Evolutionary conservation across 2,329 filamentous ascomycete genomes (phyloP), one percentile per base, ranked within the genome.

Genomic region (Talaromyces sp.): DNA sequence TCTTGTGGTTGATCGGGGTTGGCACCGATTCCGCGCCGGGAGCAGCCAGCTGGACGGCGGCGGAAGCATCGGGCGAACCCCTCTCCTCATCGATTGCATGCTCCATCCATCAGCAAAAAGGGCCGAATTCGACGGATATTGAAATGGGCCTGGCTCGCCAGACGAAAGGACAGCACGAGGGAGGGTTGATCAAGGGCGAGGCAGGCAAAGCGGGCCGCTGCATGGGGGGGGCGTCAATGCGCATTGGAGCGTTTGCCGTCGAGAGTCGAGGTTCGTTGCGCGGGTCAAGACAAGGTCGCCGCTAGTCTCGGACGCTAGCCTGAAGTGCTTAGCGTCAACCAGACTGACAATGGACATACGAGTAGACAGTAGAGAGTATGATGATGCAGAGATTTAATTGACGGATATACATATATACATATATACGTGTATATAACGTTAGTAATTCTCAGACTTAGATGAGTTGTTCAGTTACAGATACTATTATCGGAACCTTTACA

Each of bases 11-110:
- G 26, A 26, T 52, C 26, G 48, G 26, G 48, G 27, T 17, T 17
- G 48, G 27, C 24, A 29, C 48, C 43, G 43, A 50, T 26, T 41
- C 43, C 10, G 27, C 58, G 31, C 17, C 58, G 48, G 57, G 32
- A 21, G 38, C 56, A 19, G 38, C 56, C 21, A 32, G 50, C 31
- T 55, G 57, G 31, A 32, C 59, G 43, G 52, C 59, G 46, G 52
- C 27, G 19, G 35, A 56, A 43, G 54, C 56, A 48, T 50, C 51
- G 43, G 31, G 31, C 48, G 53, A n/a, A 35, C 56, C 60, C 53
- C 52, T 62, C 56, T 59, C 57, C 31, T 62, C 60, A 62, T 56
- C 53, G 57, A 38, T 53, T 56, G 60, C 51, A 56, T 62, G 52
- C 60, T 62, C 60, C 60, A 62, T 62, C 60, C 48, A 52, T 62